These are phyloP conservation scores for Dictyostelium citrinum DNA, from an alignment of 78 protist genomes.

Conservation along the genomic window DNA sequence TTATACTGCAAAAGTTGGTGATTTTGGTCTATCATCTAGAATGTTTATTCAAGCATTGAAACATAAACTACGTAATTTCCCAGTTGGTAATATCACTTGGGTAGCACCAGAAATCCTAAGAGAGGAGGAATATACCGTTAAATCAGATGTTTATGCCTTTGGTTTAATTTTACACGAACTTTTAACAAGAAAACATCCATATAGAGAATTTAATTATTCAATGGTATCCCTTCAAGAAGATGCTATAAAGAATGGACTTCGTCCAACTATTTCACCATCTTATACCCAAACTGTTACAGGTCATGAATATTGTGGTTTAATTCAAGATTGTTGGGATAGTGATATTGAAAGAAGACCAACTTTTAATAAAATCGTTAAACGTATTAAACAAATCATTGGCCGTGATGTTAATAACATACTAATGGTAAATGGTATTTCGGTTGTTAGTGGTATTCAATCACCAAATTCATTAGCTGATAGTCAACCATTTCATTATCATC, in stretches of 20 bases:
- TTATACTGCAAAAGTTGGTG: constrained; percentile 71
- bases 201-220: constrained; percentile 39
- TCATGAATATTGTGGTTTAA: constrained; percentile 49
- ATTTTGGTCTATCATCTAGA: constrained; percentile 60
- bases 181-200: constrained; percentile 71
- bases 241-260: constrained; percentile 41
- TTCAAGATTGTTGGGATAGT: constrained; percentile 75
- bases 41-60: constrained; percentile 61
- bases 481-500: not conserved
- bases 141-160: constrained; percentile 78
- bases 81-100: constrained; percentile 80
- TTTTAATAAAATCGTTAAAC: constrained; percentile 42
- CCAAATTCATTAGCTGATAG: not conserved
- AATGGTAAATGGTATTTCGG: not conserved
- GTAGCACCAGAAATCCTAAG: constrained; percentile 76
- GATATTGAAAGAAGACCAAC: constrained; percentile 72
- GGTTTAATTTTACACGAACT: constrained; percentile 78
- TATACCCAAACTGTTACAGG: constrained; percentile 18
- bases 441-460: not conserved
- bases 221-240: constrained; percentile 57
- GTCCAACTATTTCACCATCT: constrained; percentile 41
- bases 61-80: constrained; percentile 69
- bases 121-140: constrained; percentile 76
- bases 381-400: constrained; percentile 30
- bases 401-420: constrained; percentile 23